Evolutionary conservation across 306 rosid genomes (phyloP), one percentile per base, ranked within the genome.

Genomic region (Rosa chinensis): DNA sequence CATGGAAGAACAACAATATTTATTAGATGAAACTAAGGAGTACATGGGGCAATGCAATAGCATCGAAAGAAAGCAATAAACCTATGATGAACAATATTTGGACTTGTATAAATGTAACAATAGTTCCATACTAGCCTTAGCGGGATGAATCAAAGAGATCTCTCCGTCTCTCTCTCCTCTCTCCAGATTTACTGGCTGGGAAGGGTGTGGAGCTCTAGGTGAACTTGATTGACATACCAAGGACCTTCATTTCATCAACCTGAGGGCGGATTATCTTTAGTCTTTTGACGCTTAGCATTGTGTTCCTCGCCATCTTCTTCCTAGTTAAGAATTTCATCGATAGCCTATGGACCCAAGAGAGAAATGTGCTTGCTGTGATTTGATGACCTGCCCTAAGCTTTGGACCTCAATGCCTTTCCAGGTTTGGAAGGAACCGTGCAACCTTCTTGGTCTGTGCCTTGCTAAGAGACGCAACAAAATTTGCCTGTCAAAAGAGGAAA

Each of bases 331-430:
- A 85, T 80, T 80, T 81, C 95, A 74, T 89, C 86, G 39, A 92
- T 68, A 45, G 94, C 99, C 17, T 82, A 94, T 58, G 85, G 87
- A 70, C 97, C 99, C 79, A 94, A 77, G 32, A 94, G 97, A 58
- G 97, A 94, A 75, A 94, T 74, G 80, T 92, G 97, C 55, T 91
- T 92, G 91, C 93, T 91, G 99, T 92, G 81, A 94, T 88, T 82
- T 72, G 79, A 55, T 97, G 99, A 59, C 99, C 99, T 5, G 98
- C 99, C 85, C 97, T 88, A 47, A 95, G 91, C 84, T 95, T 91
- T 4, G 99, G 98, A 52, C 99, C 99, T 97, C 99, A 95, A 55
- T 95, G 98, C 80, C 90, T 91, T 74, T 95, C 99, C 0, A 98
- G 98, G 83, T 95, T 95, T 39, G 99, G 97, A 77, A 95, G 98